phyloP scores from a whole-genome alignment of 116 monocot species.

The Papilionanthe hybrid region DNA sequence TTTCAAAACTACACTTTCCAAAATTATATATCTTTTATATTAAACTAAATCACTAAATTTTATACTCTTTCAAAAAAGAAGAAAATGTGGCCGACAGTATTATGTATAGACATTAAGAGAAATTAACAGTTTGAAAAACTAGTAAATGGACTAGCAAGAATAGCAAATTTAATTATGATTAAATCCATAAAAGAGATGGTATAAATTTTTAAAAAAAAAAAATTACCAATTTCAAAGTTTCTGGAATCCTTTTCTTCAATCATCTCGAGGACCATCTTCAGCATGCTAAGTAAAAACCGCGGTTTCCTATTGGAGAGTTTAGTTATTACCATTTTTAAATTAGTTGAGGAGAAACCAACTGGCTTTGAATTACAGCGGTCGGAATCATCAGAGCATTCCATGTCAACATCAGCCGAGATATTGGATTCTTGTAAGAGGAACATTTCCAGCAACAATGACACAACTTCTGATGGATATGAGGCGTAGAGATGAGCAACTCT shows the following conservation, averaged over 20 bases:
- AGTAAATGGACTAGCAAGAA: too few relatives aligned
- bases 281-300: constrained; percentile 51
- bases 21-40: too few relatives aligned
- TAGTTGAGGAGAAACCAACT: constrained; percentile 13
- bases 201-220: neutral
- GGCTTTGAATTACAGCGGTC: constrained; percentile 11
- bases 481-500: constrained; percentile 53
- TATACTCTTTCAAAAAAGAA: too few relatives aligned
- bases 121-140: too few relatives aligned
- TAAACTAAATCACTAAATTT: too few relatives aligned
- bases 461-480: constrained; percentile 61
- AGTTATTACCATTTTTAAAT: constrained; percentile 49
- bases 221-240: constrained; percentile 35
- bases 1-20: too few relatives aligned
- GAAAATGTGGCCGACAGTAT: too few relatives aligned
- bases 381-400: constrained; percentile 23
- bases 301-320: constrained; percentile 59
- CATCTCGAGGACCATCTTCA: constrained; percentile 55
- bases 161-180: too few relatives aligned
- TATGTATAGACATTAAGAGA: too few relatives aligned
- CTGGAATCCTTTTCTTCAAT: constrained; percentile 42
- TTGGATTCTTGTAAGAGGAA: constrained; percentile 34
- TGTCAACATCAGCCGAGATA: constrained; percentile 14
- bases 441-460: constrained; percentile 53
- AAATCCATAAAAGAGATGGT: neutral